phyloP scores from a whole-genome alignment of 2,329 filamentous ascomycete species.

The Exophiala viscosa region DNA sequence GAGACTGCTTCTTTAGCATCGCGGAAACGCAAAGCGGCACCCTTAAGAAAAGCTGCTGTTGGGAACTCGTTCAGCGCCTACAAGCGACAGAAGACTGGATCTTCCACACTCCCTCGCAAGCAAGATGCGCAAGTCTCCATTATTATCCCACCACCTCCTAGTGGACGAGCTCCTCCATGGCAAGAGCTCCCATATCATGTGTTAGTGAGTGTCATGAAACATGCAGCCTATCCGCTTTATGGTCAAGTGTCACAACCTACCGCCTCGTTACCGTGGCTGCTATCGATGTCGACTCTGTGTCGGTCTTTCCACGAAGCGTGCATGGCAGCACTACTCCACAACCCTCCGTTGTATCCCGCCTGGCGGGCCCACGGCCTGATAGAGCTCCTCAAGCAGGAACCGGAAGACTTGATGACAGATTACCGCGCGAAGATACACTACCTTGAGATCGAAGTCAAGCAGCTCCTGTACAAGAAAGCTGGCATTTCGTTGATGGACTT shows the following conservation, averaged over 20 bases:
- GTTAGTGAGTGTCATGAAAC: conserved; percentile 66
- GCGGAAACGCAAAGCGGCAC: conserved; percentile 2
- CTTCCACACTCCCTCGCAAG: not conserved
- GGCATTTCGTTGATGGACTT: conserved; percentile 57
- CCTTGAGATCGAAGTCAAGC: conserved; percentile 65
- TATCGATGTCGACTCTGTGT: conserved; percentile 61
- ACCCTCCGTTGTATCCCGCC: conserved; percentile 59
- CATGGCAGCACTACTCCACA: conserved; percentile 66
- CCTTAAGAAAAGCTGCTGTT: not conserved
- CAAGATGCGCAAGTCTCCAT: not conserved
- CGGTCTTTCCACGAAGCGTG: conserved; percentile 67
- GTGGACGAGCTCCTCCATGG: conserved; percentile 51
- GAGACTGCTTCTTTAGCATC: not conserved
- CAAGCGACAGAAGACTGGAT: conserved; percentile 14
- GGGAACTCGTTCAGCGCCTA: conserved; percentile 7
- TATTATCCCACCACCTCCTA: not conserved
- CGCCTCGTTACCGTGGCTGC: conserved; percentile 58
- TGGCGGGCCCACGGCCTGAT: conserved; percentile 48
- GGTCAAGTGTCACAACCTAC: conserved; percentile 44
- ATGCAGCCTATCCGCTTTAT: conserved; percentile 59
- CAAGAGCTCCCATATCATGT: conserved; percentile 64
- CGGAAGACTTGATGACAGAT: conserved; percentile 42
- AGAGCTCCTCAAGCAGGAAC: conserved; percentile 54
- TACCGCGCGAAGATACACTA: conserved; percentile 69
- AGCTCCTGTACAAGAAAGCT: conserved; percentile 51